Evolutionary conservation across 78 protist genomes (phyloP).

Genomic region (Guillardia theta): DNA sequence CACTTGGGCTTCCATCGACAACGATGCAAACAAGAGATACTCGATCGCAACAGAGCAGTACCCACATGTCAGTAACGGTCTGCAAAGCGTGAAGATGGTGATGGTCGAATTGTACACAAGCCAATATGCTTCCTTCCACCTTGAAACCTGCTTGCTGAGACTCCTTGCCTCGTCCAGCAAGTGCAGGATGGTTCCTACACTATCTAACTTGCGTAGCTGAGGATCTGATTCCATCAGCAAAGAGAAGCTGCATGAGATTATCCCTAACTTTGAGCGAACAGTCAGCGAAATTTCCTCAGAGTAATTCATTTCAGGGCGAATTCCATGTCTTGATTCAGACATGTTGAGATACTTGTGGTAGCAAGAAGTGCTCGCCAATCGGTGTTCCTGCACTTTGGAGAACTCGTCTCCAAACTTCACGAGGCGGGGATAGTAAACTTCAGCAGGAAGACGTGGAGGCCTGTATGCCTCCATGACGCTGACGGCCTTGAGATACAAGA

Average conservation of each 20-base stretch:
- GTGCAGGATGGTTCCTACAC: not conserved
- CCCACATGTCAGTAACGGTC: not conserved
- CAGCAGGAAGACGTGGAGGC: not conserved
- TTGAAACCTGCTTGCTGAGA: not conserved
- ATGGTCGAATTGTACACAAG: slow-evolving; percentile 10
- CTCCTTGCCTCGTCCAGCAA: not conserved
- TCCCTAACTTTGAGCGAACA: not conserved
- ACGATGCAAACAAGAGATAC: not conserved
- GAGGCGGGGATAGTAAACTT: not conserved
- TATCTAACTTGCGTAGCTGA: not conserved
- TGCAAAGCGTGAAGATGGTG: not conserved
- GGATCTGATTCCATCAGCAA: not conserved
- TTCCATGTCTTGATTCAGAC: not conserved
- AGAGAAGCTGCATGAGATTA: not conserved
- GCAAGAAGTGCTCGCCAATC: not conserved
- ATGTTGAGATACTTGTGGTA: not conserved
- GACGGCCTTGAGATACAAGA: not conserved
- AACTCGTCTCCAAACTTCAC: not conserved
- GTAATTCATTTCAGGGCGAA: not conserved
- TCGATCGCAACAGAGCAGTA: not conserved
- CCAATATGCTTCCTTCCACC: not conserved
- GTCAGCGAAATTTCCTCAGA: not conserved
- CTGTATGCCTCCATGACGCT: not conserved
- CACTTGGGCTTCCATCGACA: slow-evolving; percentile 20
- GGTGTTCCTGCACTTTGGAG: not conserved